Evolutionary conservation across 2,329 filamentous ascomycete genomes (phyloP).

Genomic region (Penicillium thymicola): DNA sequence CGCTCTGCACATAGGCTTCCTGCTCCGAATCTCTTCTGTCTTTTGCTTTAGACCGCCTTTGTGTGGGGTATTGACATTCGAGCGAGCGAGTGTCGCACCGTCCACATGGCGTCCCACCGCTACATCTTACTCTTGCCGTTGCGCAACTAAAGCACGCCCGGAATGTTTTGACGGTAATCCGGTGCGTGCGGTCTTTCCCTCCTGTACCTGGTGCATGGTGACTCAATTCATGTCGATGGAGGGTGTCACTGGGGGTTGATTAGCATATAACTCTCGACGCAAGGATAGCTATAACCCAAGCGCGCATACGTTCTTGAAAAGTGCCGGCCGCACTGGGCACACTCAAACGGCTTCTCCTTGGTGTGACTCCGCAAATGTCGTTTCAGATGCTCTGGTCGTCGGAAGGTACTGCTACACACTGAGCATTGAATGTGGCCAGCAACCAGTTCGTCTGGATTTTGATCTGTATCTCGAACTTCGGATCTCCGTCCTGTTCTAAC

Average conservation of each 20-base stretch:
- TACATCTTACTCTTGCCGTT: slow-evolving; percentile 40
- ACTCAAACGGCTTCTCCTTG: slow-evolving; percentile 41
- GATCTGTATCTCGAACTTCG: neutral
- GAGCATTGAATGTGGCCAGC: slow-evolving; percentile 31
- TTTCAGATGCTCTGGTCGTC: slow-evolving; percentile 42
- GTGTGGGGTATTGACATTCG: slow-evolving; percentile 40
- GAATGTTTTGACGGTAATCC: slow-evolving; percentile 44
- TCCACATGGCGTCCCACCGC: slow-evolving; percentile 37
- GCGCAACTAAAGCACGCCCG: slow-evolving; percentile 42
- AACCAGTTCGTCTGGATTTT: slow-evolving; percentile 8
- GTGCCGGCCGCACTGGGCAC: slow-evolving; percentile 40
- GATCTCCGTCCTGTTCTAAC: neutral
- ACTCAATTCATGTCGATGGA: slow-evolving; percentile 41
- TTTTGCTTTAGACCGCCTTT: slow-evolving; percentile 36
- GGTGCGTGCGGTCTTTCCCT: slow-evolving; percentile 36
- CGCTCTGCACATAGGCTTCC: slow-evolving; percentile 7
- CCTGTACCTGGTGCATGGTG: slow-evolving; percentile 37
- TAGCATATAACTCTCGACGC: neutral
- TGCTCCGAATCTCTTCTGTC: slow-evolving; percentile 15
- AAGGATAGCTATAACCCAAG: neutral
- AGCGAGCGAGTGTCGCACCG: slow-evolving; percentile 39
- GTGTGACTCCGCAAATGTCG: slow-evolving; percentile 42
- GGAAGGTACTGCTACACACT: slow-evolving; percentile 38
- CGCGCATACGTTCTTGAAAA: slow-evolving; percentile 41
- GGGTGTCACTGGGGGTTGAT: slow-evolving; percentile 31